Percentiles rank a stretch among this genome's conserved stretches.
These are phyloP conservation scores for Trichocladium antarcticum DNA, from an alignment of 495 filamentous ascomycete genomes.

Conservation along the genomic window DNA sequence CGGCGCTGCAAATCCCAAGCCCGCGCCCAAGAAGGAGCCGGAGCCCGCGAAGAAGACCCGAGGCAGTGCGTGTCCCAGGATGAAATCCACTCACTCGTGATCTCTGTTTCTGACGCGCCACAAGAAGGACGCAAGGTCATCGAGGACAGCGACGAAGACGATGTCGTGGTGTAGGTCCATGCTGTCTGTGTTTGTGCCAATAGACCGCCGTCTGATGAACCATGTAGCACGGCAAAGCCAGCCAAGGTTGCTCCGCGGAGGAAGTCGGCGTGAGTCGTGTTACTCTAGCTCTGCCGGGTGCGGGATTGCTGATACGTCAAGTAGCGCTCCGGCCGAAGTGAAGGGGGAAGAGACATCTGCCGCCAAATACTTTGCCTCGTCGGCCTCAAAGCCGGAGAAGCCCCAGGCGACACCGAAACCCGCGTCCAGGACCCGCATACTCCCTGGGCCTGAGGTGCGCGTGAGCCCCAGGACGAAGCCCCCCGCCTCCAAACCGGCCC, in stretches of 20 bases:
- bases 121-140: slow-evolving; percentile 58
- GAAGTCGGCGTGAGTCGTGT: slow-evolving; percentile 29
- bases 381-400: slow-evolving; percentile 26
- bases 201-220: background rate
- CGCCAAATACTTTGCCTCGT: slow-evolving; percentile 39
- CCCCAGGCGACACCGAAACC: slow-evolving; percentile 26
- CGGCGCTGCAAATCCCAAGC: slow-evolving; percentile 35
- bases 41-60: slow-evolving; percentile 34
- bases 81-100: background rate
- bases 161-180: slow-evolving; percentile 31
- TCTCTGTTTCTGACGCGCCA: slow-evolving; percentile 13
- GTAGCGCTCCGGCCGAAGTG: slow-evolving; percentile 20
- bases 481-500: slow-evolving; percentile 14
- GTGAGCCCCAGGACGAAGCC: slow-evolving; percentile 34
- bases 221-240: slow-evolving; percentile 30
- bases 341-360: slow-evolving; percentile 37
- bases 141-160: slow-evolving; percentile 67
- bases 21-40: slow-evolving; percentile 39
- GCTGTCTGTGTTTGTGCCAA: background rate
- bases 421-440: slow-evolving; percentile 21
- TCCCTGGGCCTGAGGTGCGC: slow-evolving; percentile 26
- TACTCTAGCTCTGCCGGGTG: background rate
- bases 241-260: slow-evolving; percentile 32
- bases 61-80: slow-evolving; percentile 24
- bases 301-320: background rate